Conservation (phyloP, 176 grass and related monocot genomes). For the Dendrocalamus sinicus region DNA sequence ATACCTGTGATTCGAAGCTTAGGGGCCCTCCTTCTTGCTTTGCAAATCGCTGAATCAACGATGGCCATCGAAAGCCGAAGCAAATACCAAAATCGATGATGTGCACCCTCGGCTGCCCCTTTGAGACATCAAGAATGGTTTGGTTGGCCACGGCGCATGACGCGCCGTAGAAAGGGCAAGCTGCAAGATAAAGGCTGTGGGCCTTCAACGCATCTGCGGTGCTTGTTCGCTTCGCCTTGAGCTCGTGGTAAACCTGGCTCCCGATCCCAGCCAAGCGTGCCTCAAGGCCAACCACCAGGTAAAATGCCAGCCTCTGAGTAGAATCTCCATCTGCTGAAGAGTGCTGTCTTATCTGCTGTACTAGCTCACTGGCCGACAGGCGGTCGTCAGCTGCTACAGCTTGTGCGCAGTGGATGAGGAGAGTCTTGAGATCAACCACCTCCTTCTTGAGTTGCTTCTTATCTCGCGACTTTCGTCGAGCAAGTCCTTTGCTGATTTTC, state of each 20-base stretch:
- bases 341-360: slow-evolving; percentile 58
- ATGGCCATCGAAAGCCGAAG: slow-evolving; percentile 62
- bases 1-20: slow-evolving; percentile 59
- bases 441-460: slow-evolving; percentile 40
- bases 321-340: slow-evolving; percentile 49
- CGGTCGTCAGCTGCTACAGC: slow-evolving; percentile 25
- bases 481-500: neutral
- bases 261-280: slow-evolving; percentile 54
- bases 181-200: slow-evolving; percentile 41
- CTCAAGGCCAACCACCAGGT: slow-evolving; percentile 55
- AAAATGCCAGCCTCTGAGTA: slow-evolving; percentile 54
- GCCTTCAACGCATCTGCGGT: slow-evolving; percentile 34
- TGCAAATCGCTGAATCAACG: slow-evolving; percentile 47
- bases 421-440: slow-evolving; percentile 47
- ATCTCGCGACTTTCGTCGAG: neutral
- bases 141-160: slow-evolving; percentile 37
- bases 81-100: slow-evolving; percentile 54
- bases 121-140: slow-evolving; percentile 43
- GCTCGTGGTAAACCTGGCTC: slow-evolving; percentile 45
- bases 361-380: slow-evolving; percentile 34
- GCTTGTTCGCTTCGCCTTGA: slow-evolving; percentile 27
- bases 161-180: slow-evolving; percentile 47
- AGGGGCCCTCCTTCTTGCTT: slow-evolving; percentile 35
- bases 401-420: neutral
- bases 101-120: slow-evolving; percentile 44